Evolutionary conservation across 345 rosid species (phyloP), one percentile per base, ranked within the genome.

Genomic region (Dovyalis caffra): DNA sequence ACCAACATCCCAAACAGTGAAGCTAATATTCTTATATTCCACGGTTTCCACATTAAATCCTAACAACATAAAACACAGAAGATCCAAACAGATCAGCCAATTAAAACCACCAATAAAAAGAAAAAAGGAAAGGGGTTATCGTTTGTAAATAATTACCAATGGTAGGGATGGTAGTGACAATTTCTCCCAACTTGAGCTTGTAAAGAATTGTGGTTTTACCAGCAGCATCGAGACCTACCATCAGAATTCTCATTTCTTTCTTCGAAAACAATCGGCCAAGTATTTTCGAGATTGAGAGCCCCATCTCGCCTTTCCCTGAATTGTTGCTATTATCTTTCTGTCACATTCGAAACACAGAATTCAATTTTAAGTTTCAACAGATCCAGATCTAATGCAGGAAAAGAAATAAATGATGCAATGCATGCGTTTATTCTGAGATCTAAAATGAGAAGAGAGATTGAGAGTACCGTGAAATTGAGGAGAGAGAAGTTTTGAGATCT

Each of bases 1-100:
- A 40, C 69, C 69, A 35, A 66, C 69, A 66, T 66, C 69, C 69
- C 69, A 66, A 11, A 66, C 69, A n/a, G 69, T 66, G 69, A 66
- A 66, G 69, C 69, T 66, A 26, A 66, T 66, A 40, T 66, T 66
- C 69, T 66, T 66, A 25, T 66, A 66, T 11, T 66, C 69, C 28
- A 66, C 69, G 21, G 69, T 66, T 40, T 66, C 69, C 51, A 66
- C 69, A 38, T 66, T 66, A 66, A 66, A 66, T 11, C 69, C 69
- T 66, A 66, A 5, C 51, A 66, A 14, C 25, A 64, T n/a, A 11
- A 43, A 12, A 12, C 47, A 43, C 18, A 12, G 18, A 43, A 12
- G 18, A 43, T 43, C 47, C 47, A 43, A 43, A 64, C 10, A 1
- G 11, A n/a, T 6, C 47, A 66, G 10, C 47, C 25, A 35, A n/a